Percentiles rank a stretch among this genome's conserved stretches.
These are phyloP conservation scores for Aspergillus sojae DNA, from an alignment of 2,329 filamentous ascomycete species.

Conservation along the genomic window DNA sequence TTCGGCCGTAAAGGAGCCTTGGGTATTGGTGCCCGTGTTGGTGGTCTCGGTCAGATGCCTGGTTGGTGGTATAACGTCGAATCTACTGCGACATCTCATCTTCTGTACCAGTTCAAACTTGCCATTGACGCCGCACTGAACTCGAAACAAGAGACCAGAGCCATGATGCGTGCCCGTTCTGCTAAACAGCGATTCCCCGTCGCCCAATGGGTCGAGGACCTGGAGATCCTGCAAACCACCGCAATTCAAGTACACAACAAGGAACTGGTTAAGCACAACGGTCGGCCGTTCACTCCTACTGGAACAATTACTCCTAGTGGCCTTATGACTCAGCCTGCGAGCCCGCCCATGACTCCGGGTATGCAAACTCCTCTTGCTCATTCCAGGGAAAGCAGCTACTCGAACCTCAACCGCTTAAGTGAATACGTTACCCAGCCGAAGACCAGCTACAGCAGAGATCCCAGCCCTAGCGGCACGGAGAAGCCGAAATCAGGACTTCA, in stretches of 20 bases:
- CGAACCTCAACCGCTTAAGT: slow-evolving; percentile 35
- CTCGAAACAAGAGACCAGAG: slow-evolving; percentile 58
- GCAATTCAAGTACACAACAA: slow-evolving; percentile 62
- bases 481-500: slow-evolving; percentile 37
- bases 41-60: slow-evolving; percentile 70
- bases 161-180: slow-evolving; percentile 66
- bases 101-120: slow-evolving; percentile 66
- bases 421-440: slow-evolving; percentile 39
- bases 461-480: slow-evolving; percentile 34
- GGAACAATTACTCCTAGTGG: slow-evolving; percentile 34
- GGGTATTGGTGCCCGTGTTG: slow-evolving; percentile 67
- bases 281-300: slow-evolving; percentile 40
- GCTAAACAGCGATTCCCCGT: slow-evolving; percentile 69
- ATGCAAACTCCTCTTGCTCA: slow-evolving; percentile 39
- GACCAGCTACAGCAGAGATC: slow-evolving; percentile 44
- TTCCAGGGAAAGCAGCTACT: slow-evolving; percentile 33
- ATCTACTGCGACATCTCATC: slow-evolving; percentile 63
- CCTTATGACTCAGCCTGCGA: slow-evolving; percentile 22
- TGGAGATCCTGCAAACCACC: slow-evolving; percentile 63
- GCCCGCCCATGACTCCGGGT: slow-evolving; percentile 26
- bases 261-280: slow-evolving; percentile 36
- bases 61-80: slow-evolving; percentile 73
- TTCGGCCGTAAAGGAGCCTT: slow-evolving; percentile 70
- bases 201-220: slow-evolving; percentile 66
- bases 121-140: slow-evolving; percentile 64